These are phyloP conservation scores for sorghum (Sorghum bicolor) DNA, from an alignment of 176 grass and related monocot genomes.

Conservation along the genomic window Sorghum_bicolor_NCBIv3 NC_012873.2:63191001-63191500, in stretches of 20 bases:
- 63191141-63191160: not conserved
- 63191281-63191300: not conserved
- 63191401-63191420: too few species aligned
- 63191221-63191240: not conserved
- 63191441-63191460: too few species aligned
- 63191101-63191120: not conserved
- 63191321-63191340: too few species aligned
- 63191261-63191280: not conserved
- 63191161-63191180: not conserved
- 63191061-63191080: not conserved
- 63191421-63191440: too few species aligned
- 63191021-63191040: slow-evolving; percentile 7
- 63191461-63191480: too few species aligned
- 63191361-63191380: not conserved
- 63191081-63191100: not conserved
- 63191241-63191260: not conserved
- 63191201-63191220: not conserved
- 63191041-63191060: not conserved
- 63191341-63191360: not conserved
- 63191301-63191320: too few species aligned
- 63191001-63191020: not conserved
- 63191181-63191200: not conserved
- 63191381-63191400: too few species aligned
- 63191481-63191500: too few species aligned
- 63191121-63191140: not conserved